phyloP scores from a whole-genome alignment of 2,329 filamentous ascomycete genomes.

The Magnaporthiopsis poae region DNA sequence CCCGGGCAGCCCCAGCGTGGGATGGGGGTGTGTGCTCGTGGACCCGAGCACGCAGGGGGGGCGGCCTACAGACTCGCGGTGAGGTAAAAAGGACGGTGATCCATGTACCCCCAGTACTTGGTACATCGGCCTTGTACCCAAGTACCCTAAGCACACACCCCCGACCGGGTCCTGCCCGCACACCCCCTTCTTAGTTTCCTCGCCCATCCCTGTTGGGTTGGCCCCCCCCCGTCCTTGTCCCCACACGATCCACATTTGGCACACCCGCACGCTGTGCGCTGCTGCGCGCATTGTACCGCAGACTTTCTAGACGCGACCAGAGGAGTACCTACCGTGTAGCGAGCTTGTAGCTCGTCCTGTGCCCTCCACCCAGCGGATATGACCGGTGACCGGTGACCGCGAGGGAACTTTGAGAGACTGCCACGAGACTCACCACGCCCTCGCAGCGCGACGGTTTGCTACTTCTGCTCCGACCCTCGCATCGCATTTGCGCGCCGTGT shows the following conservation, averaged over 20 bases:
- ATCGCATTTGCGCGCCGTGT: not conserved
- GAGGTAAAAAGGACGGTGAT: slow-evolving; percentile 11
- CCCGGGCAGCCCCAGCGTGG: slow-evolving; percentile 10
- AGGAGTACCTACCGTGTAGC: not conserved
- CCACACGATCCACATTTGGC: not conserved
- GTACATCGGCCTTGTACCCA: not conserved
- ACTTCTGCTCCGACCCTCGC: not conserved
- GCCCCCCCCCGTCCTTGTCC: not conserved
- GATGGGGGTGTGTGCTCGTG: slow-evolving; percentile 15
- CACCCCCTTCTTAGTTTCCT: not conserved
- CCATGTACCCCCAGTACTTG: slow-evolving; percentile 1
- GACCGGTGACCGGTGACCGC: not conserved
- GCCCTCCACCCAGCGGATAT: not conserved
- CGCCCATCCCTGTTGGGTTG: not conserved
- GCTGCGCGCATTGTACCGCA: not conserved
- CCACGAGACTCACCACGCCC: not conserved
- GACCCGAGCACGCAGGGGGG: slow-evolving; percentile 9
- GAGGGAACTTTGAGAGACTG: not conserved
- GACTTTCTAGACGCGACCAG: not conserved
- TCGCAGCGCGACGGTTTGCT: not conserved
- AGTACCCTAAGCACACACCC: not conserved
- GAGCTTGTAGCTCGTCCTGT: not conserved
- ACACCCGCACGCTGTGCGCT: not conserved
- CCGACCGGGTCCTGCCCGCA: not conserved
- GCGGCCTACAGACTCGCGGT: slow-evolving; percentile 16